phyloP scores from a whole-genome alignment of 495 filamentous ascomycete species.

The Aspergillus egyptiacus region DNA sequence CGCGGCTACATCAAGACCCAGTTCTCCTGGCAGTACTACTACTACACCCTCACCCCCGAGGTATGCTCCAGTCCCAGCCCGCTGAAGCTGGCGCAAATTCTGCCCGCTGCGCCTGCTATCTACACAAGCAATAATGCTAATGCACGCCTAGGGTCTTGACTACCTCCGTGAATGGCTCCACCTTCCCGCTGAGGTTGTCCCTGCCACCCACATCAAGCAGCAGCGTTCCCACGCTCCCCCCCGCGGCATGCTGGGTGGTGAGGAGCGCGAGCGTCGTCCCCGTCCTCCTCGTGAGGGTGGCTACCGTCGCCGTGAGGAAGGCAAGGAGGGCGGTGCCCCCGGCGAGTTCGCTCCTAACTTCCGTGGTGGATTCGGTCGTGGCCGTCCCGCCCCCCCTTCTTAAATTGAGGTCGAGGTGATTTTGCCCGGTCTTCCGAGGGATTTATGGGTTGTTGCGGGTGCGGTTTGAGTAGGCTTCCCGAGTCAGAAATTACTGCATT shows the following conservation, averaged over 20 bases:
- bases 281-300: conserved; percentile 86
- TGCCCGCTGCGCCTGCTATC: background rate
- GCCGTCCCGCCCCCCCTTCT: conserved; percentile 68
- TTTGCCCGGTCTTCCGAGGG: conserved; percentile 37
- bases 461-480: conserved; percentile 29
- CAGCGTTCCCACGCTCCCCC: conserved; percentile 97
- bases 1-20: conserved; percentile 98
- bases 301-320: conserved; percentile 83
- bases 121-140: background rate
- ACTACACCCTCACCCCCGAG: conserved; percentile 99
- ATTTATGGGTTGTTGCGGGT: conserved; percentile 23
- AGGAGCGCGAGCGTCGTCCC: conserved; percentile 75
- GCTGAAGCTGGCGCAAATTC: too few relatives aligned
- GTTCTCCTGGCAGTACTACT: conserved; percentile 99
- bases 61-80: conserved; percentile 17
- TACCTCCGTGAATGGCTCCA: conserved; percentile 99
- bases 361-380: conserved; percentile 92
- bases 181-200: conserved; percentile 98
- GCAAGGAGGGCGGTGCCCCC: conserved; percentile 93
- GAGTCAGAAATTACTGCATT: conserved; percentile 28
- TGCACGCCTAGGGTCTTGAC: conserved; percentile 70
- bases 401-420: conserved; percentile 21
- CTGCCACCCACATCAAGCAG: conserved; percentile 99
- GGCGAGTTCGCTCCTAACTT: conserved; percentile 94
- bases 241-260: conserved; percentile 95